phyloP scores from a whole-genome alignment of 2,329 filamentous ascomycete species.

The Stachybotrys chlorohalonatus region DNA sequence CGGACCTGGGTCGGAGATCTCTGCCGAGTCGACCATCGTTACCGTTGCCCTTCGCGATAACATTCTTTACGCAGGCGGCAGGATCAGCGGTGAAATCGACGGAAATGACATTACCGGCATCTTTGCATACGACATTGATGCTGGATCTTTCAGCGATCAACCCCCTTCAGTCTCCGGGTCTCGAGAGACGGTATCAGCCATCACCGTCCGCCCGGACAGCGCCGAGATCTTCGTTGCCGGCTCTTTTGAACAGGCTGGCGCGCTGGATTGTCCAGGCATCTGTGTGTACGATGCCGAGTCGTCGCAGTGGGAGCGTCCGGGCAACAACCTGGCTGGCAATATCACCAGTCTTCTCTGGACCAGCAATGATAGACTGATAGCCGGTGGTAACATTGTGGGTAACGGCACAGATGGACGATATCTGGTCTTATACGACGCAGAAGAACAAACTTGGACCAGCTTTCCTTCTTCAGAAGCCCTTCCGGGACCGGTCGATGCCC shows the following conservation, averaged over 20 bases:
- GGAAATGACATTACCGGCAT: conserved; percentile 60
- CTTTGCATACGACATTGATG: conserved; percentile 67
- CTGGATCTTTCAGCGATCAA: conserved; percentile 56
- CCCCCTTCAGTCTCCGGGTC: conserved; percentile 66
- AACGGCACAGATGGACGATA: conserved; percentile 52
- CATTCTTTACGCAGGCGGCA: conserved; percentile 74
- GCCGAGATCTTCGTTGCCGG: conserved; percentile 79
- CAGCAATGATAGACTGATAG: conserved; percentile 60
- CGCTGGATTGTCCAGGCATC: conserved; percentile 70
- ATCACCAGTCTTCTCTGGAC: conserved; percentile 71
- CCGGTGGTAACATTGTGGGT: conserved; percentile 67
- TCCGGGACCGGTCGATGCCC: conserved; percentile 69
- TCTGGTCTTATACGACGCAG: conserved; percentile 61
- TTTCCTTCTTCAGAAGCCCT: conserved; percentile 56
- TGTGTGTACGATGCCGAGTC: conserved; percentile 67
- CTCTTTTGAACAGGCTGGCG: conserved; percentile 73
- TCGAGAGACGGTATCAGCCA: conserved; percentile 64
- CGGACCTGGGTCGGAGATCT: conserved; percentile 59
- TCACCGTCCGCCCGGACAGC: conserved; percentile 61
- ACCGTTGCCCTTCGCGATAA: conserved; percentile 59
- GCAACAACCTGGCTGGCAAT: conserved; percentile 59
- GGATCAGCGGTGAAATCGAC: conserved; percentile 61
- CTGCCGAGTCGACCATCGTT: conserved; percentile 64
- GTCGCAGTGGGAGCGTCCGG: conserved; percentile 73
- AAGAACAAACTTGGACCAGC: conserved; percentile 54